These are phyloP conservation scores for Hygrocybe punicea DNA, from an alignment of 768 basidiomycete genomes.

Conservation along the genomic window DNA sequence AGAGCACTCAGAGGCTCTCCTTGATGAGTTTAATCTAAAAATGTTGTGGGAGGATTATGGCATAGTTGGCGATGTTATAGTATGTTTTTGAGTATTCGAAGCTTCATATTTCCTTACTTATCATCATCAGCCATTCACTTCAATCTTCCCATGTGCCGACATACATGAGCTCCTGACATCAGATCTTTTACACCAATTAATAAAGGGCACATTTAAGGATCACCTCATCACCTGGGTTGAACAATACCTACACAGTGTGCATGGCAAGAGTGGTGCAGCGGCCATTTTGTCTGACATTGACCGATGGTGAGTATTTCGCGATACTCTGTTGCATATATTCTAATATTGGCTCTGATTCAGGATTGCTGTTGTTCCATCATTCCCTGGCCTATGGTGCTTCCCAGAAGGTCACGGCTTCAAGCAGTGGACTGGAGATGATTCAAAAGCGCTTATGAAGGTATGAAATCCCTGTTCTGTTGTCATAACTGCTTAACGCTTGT, in stretches of 20 bases:
- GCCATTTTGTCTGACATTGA: conserved; percentile 33
- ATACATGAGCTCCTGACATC: conserved; percentile 35
- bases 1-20: conserved; percentile 18
- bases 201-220: conserved; percentile 40
- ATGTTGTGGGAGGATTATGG: conserved; percentile 34
- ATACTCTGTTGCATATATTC: not conserved
- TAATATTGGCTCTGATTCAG: not conserved
- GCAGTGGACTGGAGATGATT: conserved; percentile 13
- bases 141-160: conserved; percentile 31
- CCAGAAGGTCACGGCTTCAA: conserved; percentile 10
- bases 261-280: conserved; percentile 14
- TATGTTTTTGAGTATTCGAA: conserved; percentile 8
- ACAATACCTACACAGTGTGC: conserved; percentile 20
- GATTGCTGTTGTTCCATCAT: not conserved
- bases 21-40: conserved; percentile 16
- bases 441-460: conserved; percentile 12
- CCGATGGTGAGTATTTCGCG: not conserved
- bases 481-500: too few relatives aligned
- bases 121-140: conserved; percentile 1
- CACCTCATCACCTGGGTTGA: conserved; percentile 36
- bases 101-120: not conserved
- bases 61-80: conserved; percentile 30
- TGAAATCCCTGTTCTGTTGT: too few relatives aligned
- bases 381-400: conserved; percentile 4
- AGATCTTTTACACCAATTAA: conserved; percentile 36